phyloP scores from a whole-genome alignment of 331 rosid species.

The Dryas integrifolia region DNA sequence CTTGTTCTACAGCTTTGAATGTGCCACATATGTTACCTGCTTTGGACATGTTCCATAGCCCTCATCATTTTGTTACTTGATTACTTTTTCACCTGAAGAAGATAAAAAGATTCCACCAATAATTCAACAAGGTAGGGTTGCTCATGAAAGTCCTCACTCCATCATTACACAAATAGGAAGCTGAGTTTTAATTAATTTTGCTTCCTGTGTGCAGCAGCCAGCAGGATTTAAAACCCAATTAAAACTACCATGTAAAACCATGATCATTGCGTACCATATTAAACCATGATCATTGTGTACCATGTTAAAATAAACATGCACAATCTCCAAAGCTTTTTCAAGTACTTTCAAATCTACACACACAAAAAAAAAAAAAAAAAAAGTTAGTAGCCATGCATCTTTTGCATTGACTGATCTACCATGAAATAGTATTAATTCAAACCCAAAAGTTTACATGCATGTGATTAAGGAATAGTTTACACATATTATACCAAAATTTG shows the following conservation, averaged over 20 bases:
- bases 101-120: slow-evolving; percentile 56
- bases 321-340: slow-evolving; percentile 40
- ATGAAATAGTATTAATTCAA: slow-evolving; percentile 6
- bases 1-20: not conserved
- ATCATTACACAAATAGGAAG: slow-evolving; percentile 50
- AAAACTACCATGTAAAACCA: slow-evolving; percentile 25
- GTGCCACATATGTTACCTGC: slow-evolving; percentile 26
- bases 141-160: slow-evolving; percentile 37
- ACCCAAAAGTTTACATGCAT: slow-evolving; percentile 35
- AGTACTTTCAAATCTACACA: slow-evolving; percentile 28
- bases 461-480: slow-evolving; percentile 47
- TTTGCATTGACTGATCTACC: slow-evolving; percentile 22
- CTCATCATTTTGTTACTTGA: slow-evolving; percentile 52
- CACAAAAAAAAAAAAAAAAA: not conserved
- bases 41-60: slow-evolving; percentile 33
- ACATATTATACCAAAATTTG: slow-evolving; percentile 30
- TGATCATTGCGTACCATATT: slow-evolving; percentile 22
- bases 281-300: slow-evolving; percentile 28
- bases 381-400: slow-evolving; percentile 14
- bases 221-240: slow-evolving; percentile 8
- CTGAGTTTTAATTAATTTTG: slow-evolving; percentile 6
- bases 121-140: slow-evolving; percentile 48
- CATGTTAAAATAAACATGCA: slow-evolving; percentile 32
- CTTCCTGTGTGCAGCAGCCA: slow-evolving; percentile 15
- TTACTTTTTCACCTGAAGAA: slow-evolving; percentile 37